Percentiles rank a stretch among this genome's conserved stretches.
phyloP scores from a whole-genome alignment of 331 rosid genomes.

The Ulmus americana region DNA sequence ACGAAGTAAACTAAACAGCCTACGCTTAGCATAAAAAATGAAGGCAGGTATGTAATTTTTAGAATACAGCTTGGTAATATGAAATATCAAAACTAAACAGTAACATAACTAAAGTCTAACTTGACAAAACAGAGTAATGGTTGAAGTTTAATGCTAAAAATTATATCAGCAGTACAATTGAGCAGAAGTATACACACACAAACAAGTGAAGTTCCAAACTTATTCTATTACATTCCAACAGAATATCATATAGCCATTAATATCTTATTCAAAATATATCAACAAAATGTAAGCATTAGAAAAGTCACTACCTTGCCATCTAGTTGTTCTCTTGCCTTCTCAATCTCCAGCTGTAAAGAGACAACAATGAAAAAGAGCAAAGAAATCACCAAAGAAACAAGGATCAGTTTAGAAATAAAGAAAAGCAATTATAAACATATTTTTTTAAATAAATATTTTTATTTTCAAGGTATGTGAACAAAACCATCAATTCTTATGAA shows the following conservation, averaged over 20 bases:
- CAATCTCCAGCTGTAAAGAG: slow-evolving; percentile 60
- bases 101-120: no score
- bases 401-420: background rate
- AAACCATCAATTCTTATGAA: background rate
- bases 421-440: background rate
- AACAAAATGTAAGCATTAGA: slow-evolving; percentile 15
- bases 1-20: no score
- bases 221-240: background rate
- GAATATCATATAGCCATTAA: background rate
- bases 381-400: slow-evolving; percentile 1
- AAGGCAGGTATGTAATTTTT: no score
- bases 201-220: no score
- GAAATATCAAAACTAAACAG: no score
- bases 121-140: background rate
- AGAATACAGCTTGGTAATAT: no score
- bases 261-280: slow-evolving; percentile 10
- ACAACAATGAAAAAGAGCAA: slow-evolving; percentile 7
- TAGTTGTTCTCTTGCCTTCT: slow-evolving; percentile 58
- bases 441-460: background rate
- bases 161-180: background rate
- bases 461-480: background rate
- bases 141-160: background rate
- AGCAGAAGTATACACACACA: background rate
- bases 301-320: slow-evolving; percentile 63
- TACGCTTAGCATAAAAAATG: no score